Base-by-base conservation (phyloP, 768 basidiomycete genomes). In the Holtermannia corniformis region DNA sequence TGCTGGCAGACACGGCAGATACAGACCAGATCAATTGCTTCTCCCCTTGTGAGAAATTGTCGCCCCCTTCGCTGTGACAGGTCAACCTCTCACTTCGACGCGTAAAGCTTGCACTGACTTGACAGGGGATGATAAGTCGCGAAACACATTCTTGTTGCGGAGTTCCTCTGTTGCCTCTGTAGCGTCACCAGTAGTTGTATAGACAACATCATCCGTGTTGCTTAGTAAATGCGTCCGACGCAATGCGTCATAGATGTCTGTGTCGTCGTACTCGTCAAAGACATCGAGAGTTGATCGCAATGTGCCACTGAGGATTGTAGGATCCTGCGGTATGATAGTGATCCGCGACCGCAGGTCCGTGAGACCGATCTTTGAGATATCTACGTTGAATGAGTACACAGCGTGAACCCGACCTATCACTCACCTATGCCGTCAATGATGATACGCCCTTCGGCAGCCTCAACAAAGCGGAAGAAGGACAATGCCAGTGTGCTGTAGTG, bases 381-480 rank as follows among this genome's bases (percentile, higher is more conserved):
- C 85, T 62, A 46, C 20, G 12, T 14, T 37, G 25, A 42, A 37
- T 2, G 14, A 22, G 37, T 19, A 4, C 3, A 5, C 7, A 26
- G 26, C 5, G 40, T 19, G 48, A 16, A 37, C 7, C 32, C 7
- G 7, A 16, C 16, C 32, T 37, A 7, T 37, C 16, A 37, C 64
- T 25, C 26, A 66, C 65, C 67, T 11, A 87, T 45, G n/a, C 77
- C 85, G 65, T 90, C 89, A 32, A 92, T 76, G 3, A 80, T 42
- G 49, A 90, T 89, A 5, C 76, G 76, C 4, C 88, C 88, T 60
- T 82, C 77, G 0, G 81, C 81, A 1, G 88, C 82, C 64, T 92
- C 87, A n/a, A 92, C 87, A 65, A 89, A 87, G 21, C 86, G 80
- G 80, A 92, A 89, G 74, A 90, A 86, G 5, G 84, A 85, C 12